Evolutionary conservation across 306 rosid species (phyloP).

Genomic region (Vigna unguiculata): DNA sequence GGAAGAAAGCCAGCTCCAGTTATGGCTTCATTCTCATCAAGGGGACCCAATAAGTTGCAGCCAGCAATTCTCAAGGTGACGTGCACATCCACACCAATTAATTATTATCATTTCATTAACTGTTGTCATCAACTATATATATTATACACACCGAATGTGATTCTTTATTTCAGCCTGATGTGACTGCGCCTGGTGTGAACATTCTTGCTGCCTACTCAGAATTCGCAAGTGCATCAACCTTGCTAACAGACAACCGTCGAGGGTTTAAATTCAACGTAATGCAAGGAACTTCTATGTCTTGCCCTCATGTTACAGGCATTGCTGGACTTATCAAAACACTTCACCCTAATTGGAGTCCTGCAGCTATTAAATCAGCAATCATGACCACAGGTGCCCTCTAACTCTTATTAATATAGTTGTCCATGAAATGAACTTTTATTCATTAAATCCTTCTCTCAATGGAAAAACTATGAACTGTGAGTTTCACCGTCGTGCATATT

Average conservation of each 20-base stretch:
- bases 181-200: constrained; percentile 42
- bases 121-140: too few relatives aligned
- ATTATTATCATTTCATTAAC: background rate
- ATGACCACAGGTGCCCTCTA: constrained; percentile 34
- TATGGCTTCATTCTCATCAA: constrained; percentile 43
- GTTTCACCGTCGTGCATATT: background rate
- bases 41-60: constrained; percentile 59
- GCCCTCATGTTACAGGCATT: constrained; percentile 43
- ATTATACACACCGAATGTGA: too few relatives aligned
- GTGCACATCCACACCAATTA: background rate
- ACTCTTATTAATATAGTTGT: background rate
- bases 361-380: constrained; percentile 44
- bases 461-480: too few relatives aligned
- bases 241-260: background rate
- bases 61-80: constrained; percentile 61
- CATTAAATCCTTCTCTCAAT: too few relatives aligned
- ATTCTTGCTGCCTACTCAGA: constrained; percentile 39
- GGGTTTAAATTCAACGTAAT: constrained; percentile 7
- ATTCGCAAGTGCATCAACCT: background rate
- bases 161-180: constrained; percentile 18
- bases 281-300: constrained; percentile 38
- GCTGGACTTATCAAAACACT: constrained; percentile 42
- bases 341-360: constrained; percentile 40
- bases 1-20: constrained; percentile 49
- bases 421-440: too few relatives aligned